Conservation (phyloP, 2,329 filamentous ascomycete genomes). For the Fusarium tuaranense region DNA sequence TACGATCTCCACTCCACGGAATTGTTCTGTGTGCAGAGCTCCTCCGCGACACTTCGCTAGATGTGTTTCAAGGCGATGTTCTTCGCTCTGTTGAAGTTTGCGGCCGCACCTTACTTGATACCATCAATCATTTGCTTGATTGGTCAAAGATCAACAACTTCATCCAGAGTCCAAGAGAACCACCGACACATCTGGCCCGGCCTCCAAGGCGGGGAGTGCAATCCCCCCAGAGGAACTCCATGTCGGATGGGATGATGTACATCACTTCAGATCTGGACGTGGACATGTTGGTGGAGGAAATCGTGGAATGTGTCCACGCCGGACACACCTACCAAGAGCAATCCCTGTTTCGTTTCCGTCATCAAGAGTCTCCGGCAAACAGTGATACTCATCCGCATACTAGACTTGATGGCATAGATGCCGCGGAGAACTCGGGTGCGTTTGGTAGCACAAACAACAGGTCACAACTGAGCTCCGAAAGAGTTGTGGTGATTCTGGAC, state of each 20-base stretch:
- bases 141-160: constrained; percentile 66
- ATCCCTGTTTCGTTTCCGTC: constrained; percentile 18
- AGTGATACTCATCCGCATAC: constrained; percentile 2
- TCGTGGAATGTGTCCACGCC: constrained; percentile 59
- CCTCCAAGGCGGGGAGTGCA: constrained; percentile 1
- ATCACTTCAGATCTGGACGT: constrained; percentile 42
- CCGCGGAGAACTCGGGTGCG: constrained; percentile 6
- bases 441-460: not conserved
- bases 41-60: constrained; percentile 61
- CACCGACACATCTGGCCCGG: not conserved
- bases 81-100: constrained; percentile 63
- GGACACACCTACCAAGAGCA: constrained; percentile 47
- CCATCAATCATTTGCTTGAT: constrained; percentile 64
- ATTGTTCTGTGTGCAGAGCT: constrained; percentile 67
- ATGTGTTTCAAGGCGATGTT: constrained; percentile 60
- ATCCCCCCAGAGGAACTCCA: not conserved
- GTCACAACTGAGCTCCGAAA: not conserved
- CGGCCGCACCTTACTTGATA: constrained; percentile 64
- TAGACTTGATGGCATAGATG: constrained; percentile 28
- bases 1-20: constrained; percentile 71
- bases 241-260: constrained; percentile 30
- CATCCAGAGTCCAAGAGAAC: constrained; percentile 7
- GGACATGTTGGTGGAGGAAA: constrained; percentile 58
- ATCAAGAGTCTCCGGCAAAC: not conserved
- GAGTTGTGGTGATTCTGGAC: constrained; percentile 45